Evolutionary conservation across 2,329 filamentous ascomycete genomes (phyloP).

Genomic region (Aspergillus hiratsukae): DNA sequence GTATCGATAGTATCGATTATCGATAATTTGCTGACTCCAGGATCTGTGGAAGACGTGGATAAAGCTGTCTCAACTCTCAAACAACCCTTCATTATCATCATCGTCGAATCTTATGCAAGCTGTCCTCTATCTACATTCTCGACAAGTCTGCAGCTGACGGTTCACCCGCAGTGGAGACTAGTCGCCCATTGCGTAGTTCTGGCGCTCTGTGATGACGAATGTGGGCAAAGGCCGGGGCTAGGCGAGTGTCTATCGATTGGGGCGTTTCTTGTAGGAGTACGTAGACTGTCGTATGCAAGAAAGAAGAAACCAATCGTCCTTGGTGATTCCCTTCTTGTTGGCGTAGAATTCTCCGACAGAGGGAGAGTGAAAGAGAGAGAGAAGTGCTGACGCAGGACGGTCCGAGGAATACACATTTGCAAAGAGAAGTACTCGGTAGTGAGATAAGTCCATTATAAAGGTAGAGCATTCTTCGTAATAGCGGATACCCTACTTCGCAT

Average conservation of each 20-base stretch:
- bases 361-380: neutral
- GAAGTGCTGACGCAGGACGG: neutral
- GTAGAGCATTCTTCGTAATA: neutral
- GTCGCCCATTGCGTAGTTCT: slow-evolving; percentile 4
- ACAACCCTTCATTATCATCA: neutral
- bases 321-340: neutral
- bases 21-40: neutral
- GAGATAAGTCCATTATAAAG: neutral
- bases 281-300: neutral
- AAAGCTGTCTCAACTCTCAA: neutral
- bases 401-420: neutral
- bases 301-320: neutral
- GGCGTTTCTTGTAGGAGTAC: neutral
- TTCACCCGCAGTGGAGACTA: neutral
- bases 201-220: slow-evolving; percentile 5
- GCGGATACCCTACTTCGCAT: neutral
- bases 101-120: neutral
- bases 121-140: neutral
- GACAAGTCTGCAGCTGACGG: neutral
- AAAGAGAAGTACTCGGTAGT: neutral
- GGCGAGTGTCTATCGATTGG: neutral
- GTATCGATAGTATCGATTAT: neutral
- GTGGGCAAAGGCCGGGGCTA: neutral
- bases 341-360: neutral
- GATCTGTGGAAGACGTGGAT: neutral